Evolutionary conservation across 2,329 filamentous ascomycete species (phyloP), one percentile per base, ranked within the genome.

Genomic region (Didymella exigua): DNA sequence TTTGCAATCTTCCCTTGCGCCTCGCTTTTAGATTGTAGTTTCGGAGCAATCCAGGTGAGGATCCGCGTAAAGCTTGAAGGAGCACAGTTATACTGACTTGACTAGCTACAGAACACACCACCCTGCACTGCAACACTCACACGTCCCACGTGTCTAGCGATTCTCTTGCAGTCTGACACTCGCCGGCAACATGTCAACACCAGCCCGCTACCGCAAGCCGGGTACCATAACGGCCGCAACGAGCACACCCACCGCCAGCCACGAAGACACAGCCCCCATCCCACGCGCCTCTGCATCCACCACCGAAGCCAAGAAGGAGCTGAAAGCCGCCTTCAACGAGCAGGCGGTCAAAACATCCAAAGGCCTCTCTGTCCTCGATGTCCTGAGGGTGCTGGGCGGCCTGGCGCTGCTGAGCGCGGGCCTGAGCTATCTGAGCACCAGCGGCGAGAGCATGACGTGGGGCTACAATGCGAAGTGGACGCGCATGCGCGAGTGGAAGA

Each of bases 351-450:
- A 49, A 33, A 59, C 65, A 0, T 66, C 67, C 7, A 54, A 48
- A n/a, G 58, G 63, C 42, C 36, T 74, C 29, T 72, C 70, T 0
- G 46, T 74, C 34, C 65, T 91, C 29, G 90, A 93, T 72, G 74
- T 89, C 48, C 75, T 91, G 55, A 87, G 90, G 27, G 81, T 93
- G 26, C 67, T 92, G 40, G 82, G 82, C 27, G 90, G 90, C 49
- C 74, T 93, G 13, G 62, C 88, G 29, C 63, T 90, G 37, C 83
- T 87, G 41, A 89, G 86, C 21, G 85, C 82, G 66, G 86, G 84
- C 16, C 79, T 93, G 49, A 92, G 89, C 76, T 93, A 93, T 75
- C 84, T 93, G 60, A 81, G 90, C 63, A 91, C 89, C 38, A 81
- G 82, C 58, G 88, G 88, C 58, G 84, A 90, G 70, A 70, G 65